A percentile compares a stretch with the other conserved stretches of the same genome.
Evolutionary conservation across 1,284 basidiomycete species (phyloP).

Genomic region (Phlebopus sp.): DNA sequence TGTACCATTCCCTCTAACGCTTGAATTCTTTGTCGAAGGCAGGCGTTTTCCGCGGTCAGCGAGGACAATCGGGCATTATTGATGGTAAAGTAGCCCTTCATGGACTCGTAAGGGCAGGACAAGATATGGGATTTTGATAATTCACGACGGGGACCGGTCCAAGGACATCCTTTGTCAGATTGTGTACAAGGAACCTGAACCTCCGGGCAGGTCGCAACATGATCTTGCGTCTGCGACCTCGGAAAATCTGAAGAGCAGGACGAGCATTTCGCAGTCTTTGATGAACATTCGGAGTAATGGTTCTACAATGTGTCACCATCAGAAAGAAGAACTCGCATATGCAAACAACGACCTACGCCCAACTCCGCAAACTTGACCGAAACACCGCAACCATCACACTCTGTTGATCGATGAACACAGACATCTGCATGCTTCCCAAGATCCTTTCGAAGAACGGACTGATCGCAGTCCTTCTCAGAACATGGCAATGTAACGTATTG

Average conservation of each 20-base stretch:
- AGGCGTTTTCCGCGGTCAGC: constrained; percentile 58
- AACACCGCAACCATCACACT: constrained; percentile 37
- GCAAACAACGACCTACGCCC: constrained; percentile 31
- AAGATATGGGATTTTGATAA: constrained; percentile 43
- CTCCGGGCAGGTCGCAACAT: constrained; percentile 39
- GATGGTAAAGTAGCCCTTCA: constrained; percentile 57
- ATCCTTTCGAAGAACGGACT: constrained; percentile 45
- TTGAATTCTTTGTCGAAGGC: constrained; percentile 51
- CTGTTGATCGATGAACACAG: constrained; percentile 35
- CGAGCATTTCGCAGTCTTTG: constrained; percentile 35
- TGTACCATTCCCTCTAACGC: constrained; percentile 52
- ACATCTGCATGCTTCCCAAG: constrained; percentile 34
- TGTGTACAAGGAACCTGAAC: constrained; percentile 49
- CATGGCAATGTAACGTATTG: constrained; percentile 56
- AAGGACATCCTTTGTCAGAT: constrained; percentile 51
- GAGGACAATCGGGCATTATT: constrained; percentile 43
- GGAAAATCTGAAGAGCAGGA: constrained; percentile 38
- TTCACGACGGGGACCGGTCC: constrained; percentile 44
- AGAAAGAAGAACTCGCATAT: neutral
- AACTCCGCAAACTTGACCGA: constrained; percentile 34
- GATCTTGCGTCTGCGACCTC: constrained; percentile 34
- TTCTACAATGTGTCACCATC: constrained; percentile 26
- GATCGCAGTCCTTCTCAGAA: constrained; percentile 44
- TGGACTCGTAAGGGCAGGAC: constrained; percentile 58
- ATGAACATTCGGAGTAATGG: constrained; percentile 39